Evolutionary conservation across 352 stramenopile species (phyloP), one percentile per base, ranked within the genome.

Genomic region (Aphanomyces stellatus): DNA sequence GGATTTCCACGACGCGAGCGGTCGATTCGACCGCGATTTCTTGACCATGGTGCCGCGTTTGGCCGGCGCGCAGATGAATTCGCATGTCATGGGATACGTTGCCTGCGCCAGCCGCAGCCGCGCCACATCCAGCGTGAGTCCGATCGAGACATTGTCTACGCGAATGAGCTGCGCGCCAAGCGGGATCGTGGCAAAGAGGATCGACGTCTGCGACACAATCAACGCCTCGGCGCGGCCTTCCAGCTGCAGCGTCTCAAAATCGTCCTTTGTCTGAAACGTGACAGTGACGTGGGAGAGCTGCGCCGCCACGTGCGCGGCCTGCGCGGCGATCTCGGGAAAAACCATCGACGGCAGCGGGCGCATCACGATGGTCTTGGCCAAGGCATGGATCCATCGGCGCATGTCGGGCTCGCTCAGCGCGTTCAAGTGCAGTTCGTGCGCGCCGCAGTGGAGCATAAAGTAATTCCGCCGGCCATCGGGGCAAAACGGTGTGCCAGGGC

Each of bases 1-100:
- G 48, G 74, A 76, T 60, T 93, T 95, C 87, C 87, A 95, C 74
- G 91, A 93, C 70, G 91, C 81, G 65, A 95, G 89, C 15, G 48
- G 24, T 3, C 37, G 28, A 19, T 82, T 80, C 3, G 86, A 91
- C 1, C 87, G 85, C 25, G 85, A 92, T 65, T 92, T 92, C 62
- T 95, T 95, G 51, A 92, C 77, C 27, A 95, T 68, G 53, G 85
- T 67, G 7, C 87, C 87, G 42, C 78, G 82, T 69, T 95, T 95
- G 73, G 79, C 87, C n/a, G 87, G 87, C 15, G 87, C 81, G n/a
- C 91, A 62, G 22, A 95, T 46, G 49, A 95, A 93, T 35, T 92
- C 78, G 27, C 60, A 67, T 7, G 24, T 30, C 2, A 67, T 37
- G 3, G 60, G 60, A 25, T 67, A 67, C 17, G 41, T 40, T 1